A percentile compares a stretch with the other conserved stretches of the same genome.
Evolutionary conservation across 2,329 filamentous ascomycete species (phyloP).

Genomic region (Balansia obtecta): DNA sequence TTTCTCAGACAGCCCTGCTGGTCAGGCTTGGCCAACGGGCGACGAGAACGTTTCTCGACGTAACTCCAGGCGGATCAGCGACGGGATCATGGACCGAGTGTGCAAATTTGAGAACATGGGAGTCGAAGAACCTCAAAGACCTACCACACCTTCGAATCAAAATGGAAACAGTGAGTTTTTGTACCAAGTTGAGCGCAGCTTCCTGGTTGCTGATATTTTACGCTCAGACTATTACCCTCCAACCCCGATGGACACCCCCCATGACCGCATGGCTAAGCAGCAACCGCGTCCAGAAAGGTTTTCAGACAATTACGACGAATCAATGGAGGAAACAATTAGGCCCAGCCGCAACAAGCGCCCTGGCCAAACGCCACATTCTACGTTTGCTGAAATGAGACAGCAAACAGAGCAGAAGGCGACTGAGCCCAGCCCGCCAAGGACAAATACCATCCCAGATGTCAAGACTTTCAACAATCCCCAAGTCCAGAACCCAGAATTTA

Average conservation of each 20-base stretch:
- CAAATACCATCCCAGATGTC: conserved; percentile 34
- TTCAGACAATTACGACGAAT: conserved; percentile 49
- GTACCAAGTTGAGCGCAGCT: background rate
- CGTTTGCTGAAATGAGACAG: conserved; percentile 47
- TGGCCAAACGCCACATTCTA: conserved; percentile 33
- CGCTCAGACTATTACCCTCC: conserved; percentile 48
- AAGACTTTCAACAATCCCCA: conserved; percentile 33
- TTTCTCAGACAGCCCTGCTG: conserved; percentile 34
- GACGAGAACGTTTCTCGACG: conserved; percentile 36
- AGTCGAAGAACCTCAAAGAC: conserved; percentile 33
- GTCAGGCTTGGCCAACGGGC: conserved; percentile 31
- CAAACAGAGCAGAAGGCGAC: conserved; percentile 39
- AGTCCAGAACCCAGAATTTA: conserved; percentile 44
- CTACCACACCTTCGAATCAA: conserved; percentile 50
- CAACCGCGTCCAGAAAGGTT: conserved; percentile 36
- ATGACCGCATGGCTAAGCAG: conserved; percentile 32
- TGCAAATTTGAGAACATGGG: conserved; percentile 44
- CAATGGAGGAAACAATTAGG: conserved; percentile 55
- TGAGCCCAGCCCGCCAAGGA: conserved; percentile 42
- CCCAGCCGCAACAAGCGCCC: conserved; percentile 31
- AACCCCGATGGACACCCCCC: conserved; percentile 55
- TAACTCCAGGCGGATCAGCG: conserved; percentile 39
- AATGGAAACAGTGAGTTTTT: conserved; percentile 42
- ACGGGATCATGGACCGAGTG: conserved; percentile 48
- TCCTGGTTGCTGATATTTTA: conserved; percentile 4